Evolutionary conservation across 805 yeast genomes (phyloP), one percentile per base, ranked within the genome.

Genomic region (Yamadazyma philogaea): DNA sequence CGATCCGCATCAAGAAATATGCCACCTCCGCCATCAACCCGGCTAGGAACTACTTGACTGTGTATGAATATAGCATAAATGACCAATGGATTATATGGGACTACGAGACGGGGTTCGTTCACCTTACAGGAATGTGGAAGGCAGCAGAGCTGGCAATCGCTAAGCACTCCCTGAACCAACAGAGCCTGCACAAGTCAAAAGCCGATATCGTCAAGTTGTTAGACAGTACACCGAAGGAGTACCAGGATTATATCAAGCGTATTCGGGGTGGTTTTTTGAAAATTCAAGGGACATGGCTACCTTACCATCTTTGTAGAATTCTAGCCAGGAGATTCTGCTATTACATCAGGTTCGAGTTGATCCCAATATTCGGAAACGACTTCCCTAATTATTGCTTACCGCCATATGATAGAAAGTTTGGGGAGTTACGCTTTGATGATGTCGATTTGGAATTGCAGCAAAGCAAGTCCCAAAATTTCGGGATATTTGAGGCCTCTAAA

Each of bases 271-370:
- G 96, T 2, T 87, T 80, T 54, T 74, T 89, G 50, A 88, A 88
- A 68, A 87, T 90, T 50, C 97, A 89, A 65, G 97, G 97, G 3
- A 87, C 96, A 7, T 90, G 96, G 96, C 64, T 88, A 30, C 91
- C 96, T 1, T 83, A 64, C 55, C 76, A 74, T 7, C 69, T 85
- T 39, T 88, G 95, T 18, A 73, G 72, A 46, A 64, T 76, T 24
- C 66, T 89, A 40, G 91, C 96, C 3, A 61, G 78, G 26, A 75
- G 84, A 39, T 85, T 88, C 53, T 86, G 95, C 64, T 88, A 77
- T 61, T 79, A 81, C 43, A 84, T 89, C 34, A 70, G 96, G 44
- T 84, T 70, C 57, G 78, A 85, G 16, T 65, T 89, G 50, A 75
- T 87, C 20, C 96, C 96, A 2, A 51, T 89, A 6, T 89, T 89